These are phyloP conservation scores for Pichia sp. DNA, from an alignment of 1,139 yeast species.

Conservation along the genomic window DNA sequence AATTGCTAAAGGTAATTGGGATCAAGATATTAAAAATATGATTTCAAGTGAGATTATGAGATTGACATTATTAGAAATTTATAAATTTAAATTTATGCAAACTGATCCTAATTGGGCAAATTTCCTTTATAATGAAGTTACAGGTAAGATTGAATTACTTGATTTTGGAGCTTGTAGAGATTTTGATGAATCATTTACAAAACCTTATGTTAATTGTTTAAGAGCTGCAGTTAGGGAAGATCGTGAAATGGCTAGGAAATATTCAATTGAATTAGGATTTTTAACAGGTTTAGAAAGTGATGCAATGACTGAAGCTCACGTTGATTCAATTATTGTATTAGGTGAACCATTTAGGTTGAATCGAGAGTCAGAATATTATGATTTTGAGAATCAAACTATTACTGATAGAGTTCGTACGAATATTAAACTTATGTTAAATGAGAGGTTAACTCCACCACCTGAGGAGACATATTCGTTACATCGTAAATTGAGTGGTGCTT, in stretches of 20 bases:
- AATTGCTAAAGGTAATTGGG: constrained; percentile 70
- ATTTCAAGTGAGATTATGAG: constrained; percentile 85
- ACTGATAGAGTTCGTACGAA: constrained; percentile 87
- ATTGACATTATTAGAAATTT: constrained; percentile 78
- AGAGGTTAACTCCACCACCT: constrained; percentile 94
- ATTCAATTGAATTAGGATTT: constrained; percentile 73
- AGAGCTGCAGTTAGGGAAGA: constrained; percentile 73
- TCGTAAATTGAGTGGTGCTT: constrained; percentile 91
- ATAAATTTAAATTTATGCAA: constrained; percentile 85
- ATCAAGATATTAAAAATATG: constrained; percentile 68
- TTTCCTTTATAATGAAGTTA: constrained; percentile 64
- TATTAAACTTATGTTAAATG: constrained; percentile 81
- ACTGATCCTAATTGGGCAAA: constrained; percentile 99
- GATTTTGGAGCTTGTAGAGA: constrained; percentile 96
- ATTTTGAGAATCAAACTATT: constrained; percentile 78
- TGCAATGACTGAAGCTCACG: constrained; percentile 85
- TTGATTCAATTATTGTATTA: constrained; percentile 80
- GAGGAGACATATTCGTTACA: constrained; percentile 95
- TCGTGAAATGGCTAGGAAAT: constrained; percentile 53
- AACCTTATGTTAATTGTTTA: constrained; percentile 62
- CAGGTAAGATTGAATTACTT: constrained; percentile 64
- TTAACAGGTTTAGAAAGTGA: constrained; percentile 85
- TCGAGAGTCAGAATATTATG: constrained; percentile 46
- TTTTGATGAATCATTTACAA: constrained; percentile 59
- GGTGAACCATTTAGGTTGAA: constrained; percentile 86